phyloP scores from a whole-genome alignment of 805 yeast species.

The Candida incommunis region DNA sequence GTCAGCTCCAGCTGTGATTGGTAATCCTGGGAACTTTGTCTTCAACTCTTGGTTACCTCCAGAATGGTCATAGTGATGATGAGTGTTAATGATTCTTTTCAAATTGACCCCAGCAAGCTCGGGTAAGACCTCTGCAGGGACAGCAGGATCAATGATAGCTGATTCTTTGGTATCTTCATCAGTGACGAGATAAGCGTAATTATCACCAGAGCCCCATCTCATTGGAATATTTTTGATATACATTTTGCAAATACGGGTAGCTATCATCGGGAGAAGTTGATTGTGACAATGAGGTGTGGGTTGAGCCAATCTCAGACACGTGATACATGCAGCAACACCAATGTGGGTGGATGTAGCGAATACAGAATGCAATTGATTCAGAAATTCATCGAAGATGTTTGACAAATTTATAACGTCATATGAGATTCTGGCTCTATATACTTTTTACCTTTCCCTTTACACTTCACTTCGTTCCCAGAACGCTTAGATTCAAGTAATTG shows the following conservation, averaged over 20 bases:
- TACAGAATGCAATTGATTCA: too few relatives aligned
- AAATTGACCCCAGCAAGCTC: constrained; percentile 30
- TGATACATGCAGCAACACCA: too few relatives aligned
- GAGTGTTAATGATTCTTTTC: constrained; percentile 80
- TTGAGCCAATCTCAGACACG: too few relatives aligned
- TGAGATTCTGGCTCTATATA: too few relatives aligned
- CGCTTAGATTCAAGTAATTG: too few relatives aligned
- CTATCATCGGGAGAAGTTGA: background rate
- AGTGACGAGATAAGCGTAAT: constrained; percentile 67
- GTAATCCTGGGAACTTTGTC: constrained; percentile 30
- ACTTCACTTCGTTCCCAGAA: too few relatives aligned
- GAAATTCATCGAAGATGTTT: too few relatives aligned
- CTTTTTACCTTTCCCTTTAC: too few relatives aligned
- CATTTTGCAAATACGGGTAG: constrained; percentile 38
- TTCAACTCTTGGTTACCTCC: constrained; percentile 54
- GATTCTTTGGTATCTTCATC: constrained; percentile 55
- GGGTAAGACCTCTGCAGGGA: constrained; percentile 54
- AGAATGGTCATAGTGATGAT: constrained; percentile 91
- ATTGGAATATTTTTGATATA: constrained; percentile 70
- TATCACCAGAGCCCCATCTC: constrained; percentile 93
- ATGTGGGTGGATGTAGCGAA: too few relatives aligned
- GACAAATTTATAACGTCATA: too few relatives aligned
- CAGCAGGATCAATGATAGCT: constrained; percentile 89
- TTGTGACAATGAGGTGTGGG: background rate
- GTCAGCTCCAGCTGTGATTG: constrained; percentile 74